Percentiles rank a stretch among this genome's conserved stretches.
Evolutionary conservation across 768 basidiomycete species (phyloP).

Genomic region (Chalciporus chontae): DNA sequence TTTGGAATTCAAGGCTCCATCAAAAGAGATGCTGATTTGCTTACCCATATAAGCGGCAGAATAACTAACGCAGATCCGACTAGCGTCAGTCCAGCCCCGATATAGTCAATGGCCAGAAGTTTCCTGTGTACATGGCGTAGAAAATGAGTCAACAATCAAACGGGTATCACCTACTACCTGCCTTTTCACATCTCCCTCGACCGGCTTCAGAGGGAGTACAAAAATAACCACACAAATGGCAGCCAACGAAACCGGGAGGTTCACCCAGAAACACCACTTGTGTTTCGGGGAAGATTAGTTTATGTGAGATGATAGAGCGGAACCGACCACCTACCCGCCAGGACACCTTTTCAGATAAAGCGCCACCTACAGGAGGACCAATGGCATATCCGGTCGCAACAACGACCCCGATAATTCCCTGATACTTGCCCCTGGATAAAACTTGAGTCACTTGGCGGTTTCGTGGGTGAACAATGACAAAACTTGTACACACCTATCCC

Average conservation of each 20-base stretch:
- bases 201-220: constrained; percentile 65
- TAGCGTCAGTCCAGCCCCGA: constrained; percentile 57
- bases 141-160: not conserved
- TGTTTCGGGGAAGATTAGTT: not conserved
- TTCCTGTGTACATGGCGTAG: constrained; percentile 39
- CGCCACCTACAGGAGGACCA: constrained; percentile 68
- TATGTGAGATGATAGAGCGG: not conserved
- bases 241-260: constrained; percentile 53
- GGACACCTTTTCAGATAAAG: constrained; percentile 54
- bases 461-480: not conserved
- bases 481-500: constrained; percentile 46
- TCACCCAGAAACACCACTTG: constrained; percentile 77
- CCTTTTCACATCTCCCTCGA: constrained; percentile 58
- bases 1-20: too few relatives aligned
- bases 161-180: constrained; percentile 13
- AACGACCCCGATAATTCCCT: constrained; percentile 65
- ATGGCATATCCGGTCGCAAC: constrained; percentile 55
- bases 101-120: constrained; percentile 60
- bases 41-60: constrained; percentile 69
- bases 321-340: constrained; percentile 50
- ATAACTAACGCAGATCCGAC: constrained; percentile 60
- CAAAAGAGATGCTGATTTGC: too few relatives aligned
- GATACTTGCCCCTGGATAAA: constrained; percentile 63
- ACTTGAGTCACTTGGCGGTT: not conserved
- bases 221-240: constrained; percentile 56